Base-by-base conservation (phyloP, 495 filamentous ascomycete genomes). In the Penicillium cinerascens region DNA sequence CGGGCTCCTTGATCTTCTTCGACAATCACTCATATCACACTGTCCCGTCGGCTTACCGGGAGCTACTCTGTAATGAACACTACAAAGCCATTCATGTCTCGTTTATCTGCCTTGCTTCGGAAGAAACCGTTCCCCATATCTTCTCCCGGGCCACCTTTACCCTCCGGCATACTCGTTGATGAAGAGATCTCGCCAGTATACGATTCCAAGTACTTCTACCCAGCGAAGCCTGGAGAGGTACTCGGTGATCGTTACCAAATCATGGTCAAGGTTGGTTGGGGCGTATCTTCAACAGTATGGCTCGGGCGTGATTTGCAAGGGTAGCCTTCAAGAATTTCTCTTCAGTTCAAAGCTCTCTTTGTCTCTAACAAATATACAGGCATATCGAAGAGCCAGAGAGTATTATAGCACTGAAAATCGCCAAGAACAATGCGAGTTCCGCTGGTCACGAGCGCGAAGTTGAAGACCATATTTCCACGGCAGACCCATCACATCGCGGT, bases 201-300 rank as follows among this genome's bases (percentile, higher is more conserved):
- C 44, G 22, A 69, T 44, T 69, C 69, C 39, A 68, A 69, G 52
- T 35, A 44, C 44, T 78, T 71, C 61, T 77, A 74, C 59, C 73
- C 75, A 40, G 69, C 59, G 41, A 69, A 71, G 40, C 64, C 71
- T 47, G 74, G 72, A 33, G 73, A 79, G 33, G 45, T 75, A 33
- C 63, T 71, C 47, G 61, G 55, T 35, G 54, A 69, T 57, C 61
- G 65, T 45, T 77, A 76, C 46, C 67, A 75, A 62, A 62, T 56
- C 44, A 20, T 73, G 27, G 60, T 68, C 38, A 77, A 76, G 55
- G 55, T 77, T 58, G 74, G 72, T 46, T 77, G 67, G 67, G 74
- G 73, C 13, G 55, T 60, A 11, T 59, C 62, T 47, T 75, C 70
- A 46, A 75, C 72, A 35, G 64, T 73, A 57, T 76, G 69, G 73